Evolutionary conservation across 768 basidiomycete species (phyloP), one percentile per base, ranked within the genome.

Genomic region (Leucocoprinus birnbaumii): DNA sequence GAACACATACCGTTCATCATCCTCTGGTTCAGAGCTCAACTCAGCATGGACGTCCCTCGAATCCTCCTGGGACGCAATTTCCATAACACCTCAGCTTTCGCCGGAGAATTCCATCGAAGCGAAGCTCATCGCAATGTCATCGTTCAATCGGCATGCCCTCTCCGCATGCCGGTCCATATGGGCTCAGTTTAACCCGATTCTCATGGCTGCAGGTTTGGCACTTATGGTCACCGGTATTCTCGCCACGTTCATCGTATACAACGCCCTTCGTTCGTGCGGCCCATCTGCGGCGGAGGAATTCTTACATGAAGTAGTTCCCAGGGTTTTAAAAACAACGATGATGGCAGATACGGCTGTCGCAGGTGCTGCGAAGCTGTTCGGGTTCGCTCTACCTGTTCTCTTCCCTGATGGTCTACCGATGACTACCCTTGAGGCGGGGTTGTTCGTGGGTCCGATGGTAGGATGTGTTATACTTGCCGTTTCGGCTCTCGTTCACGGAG

Each of bases 151-250:
- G 8, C 66, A 76, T 14, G 83, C 89, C 4, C 77, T 94, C 31
- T 71, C 77, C 1, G 80, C 79, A 2, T 95, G 95, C 64, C 87
- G 95, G 6, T 69, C 80, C 11, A 83, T 98, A 52, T 99, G 97
- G 97, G 96, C 97, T 1, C 91, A 92, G 63, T 98, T 99, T 76
- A 91, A 94, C 59, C 74, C 87, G 2, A 62, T 80, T 1, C 74
- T 91, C 13, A 98, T 98, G 79, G 68, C 73, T 3, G 72, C 87
- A 24, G 97, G 96, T 0, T 68, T 96, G 9, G 61, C 68, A 0
- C 68, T 91, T 22, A 76, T 95, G 25, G 74, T 72, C 0, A 66
- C 86, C 21, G 76, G 84, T 27, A 66, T 85, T 0, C 62, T 82
- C 5, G 79, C 85, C 0, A 71, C 78, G 1, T 82, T 81, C 75